Evolutionary conservation across 2,329 filamentous ascomycete genomes (phyloP).

Genomic region (Pseudonectria foliicola): DNA sequence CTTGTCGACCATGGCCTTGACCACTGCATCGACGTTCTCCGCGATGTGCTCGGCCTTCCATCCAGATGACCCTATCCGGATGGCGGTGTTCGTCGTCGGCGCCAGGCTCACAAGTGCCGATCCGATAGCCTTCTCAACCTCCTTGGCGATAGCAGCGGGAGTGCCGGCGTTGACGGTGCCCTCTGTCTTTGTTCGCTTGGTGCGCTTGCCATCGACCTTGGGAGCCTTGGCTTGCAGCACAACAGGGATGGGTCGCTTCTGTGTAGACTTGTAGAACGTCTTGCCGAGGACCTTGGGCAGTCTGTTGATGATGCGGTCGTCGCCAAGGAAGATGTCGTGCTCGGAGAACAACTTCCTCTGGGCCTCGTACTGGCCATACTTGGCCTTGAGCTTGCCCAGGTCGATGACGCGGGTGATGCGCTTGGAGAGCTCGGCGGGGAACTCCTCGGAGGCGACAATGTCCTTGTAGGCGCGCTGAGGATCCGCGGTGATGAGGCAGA

Average conservation of each 20-base stretch:
- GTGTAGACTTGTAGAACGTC: slow-evolving; percentile 78
- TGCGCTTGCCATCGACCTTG: slow-evolving; percentile 52
- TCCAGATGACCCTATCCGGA: slow-evolving; percentile 70
- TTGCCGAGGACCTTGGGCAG: slow-evolving; percentile 80
- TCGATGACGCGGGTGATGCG: slow-evolving; percentile 74
- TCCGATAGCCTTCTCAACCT: slow-evolving; percentile 70
- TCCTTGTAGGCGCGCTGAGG: slow-evolving; percentile 87
- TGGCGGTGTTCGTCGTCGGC: slow-evolving; percentile 69
- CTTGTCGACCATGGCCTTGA: slow-evolving; percentile 63
- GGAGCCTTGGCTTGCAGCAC: slow-evolving; percentile 56
- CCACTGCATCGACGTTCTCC: slow-evolving; percentile 72
- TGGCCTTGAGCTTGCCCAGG: slow-evolving; percentile 68
- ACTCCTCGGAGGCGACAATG: slow-evolving; percentile 65
- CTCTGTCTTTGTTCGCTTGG: slow-evolving; percentile 44
- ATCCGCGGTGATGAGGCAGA: slow-evolving; percentile 81
- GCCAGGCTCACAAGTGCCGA: slow-evolving; percentile 76
- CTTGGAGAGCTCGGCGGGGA: slow-evolving; percentile 58
- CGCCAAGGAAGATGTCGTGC: slow-evolving; percentile 90
- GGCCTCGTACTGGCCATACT: slow-evolving; percentile 84
- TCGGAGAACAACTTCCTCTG: slow-evolving; percentile 76
- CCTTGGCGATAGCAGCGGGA: slow-evolving; percentile 63
- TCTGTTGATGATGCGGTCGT: slow-evolving; percentile 71
- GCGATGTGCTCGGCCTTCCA: slow-evolving; percentile 70
- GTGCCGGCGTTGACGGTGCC: slow-evolving; percentile 40
- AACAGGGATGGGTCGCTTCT: slow-evolving; percentile 83